Evolutionary conservation across 306 rosid species (phyloP).

Genomic region (Medicago ruthenica): DNA sequence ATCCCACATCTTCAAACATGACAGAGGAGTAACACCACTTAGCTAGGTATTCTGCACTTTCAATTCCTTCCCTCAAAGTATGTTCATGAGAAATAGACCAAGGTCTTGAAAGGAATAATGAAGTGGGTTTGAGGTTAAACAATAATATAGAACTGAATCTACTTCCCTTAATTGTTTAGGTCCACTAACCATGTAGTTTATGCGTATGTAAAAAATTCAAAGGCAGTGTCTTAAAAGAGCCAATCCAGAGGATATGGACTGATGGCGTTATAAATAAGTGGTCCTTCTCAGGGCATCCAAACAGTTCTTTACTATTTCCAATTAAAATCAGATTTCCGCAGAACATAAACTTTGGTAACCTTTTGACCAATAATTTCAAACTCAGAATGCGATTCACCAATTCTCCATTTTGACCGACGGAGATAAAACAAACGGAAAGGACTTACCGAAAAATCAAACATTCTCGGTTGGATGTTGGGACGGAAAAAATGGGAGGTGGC

Average conservation of each 20-base stretch:
- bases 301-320: not conserved
- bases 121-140: not conserved
- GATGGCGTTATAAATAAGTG: no score
- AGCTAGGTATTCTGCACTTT: not conserved
- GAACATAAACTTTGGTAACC: not conserved
- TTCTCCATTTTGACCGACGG: not conserved
- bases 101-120: not conserved
- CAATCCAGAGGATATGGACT: not conserved
- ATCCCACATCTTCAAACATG: not conserved
- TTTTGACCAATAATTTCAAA: not conserved
- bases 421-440: not conserved
- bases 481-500: not conserved
- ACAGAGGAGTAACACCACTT: not conserved
- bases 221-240: not conserved
- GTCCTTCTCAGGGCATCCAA: not conserved
- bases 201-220: not conserved
- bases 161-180: not conserved
- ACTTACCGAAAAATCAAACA: not conserved
- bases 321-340: not conserved
- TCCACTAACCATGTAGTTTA: not conserved
- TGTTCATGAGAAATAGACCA: not conserved
- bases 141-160: conserved; percentile 4
- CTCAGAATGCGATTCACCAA: not conserved
- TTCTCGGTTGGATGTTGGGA: not conserved
- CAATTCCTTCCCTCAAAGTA: not conserved